Base-by-base conservation (phyloP, 2,329 filamentous ascomycete genomes). In the Sporothrix dimorphospora region DNA sequence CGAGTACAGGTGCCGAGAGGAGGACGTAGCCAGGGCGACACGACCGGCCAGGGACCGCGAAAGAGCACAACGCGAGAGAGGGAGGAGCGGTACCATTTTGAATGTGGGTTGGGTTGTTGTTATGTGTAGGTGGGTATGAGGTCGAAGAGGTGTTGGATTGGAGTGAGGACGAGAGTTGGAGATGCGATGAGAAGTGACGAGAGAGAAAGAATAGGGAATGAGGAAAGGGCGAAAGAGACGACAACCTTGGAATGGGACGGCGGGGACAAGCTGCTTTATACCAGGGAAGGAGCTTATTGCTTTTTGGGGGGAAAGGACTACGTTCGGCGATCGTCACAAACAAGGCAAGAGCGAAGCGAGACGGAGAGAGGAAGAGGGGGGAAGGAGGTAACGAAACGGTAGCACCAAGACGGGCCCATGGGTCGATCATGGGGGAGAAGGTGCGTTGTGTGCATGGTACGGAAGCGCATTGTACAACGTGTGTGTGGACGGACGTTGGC, bases 81-180 rank as follows among this genome's bases (percentile, higher is more conserved):
- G 45, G 3, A 38, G 30, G 24, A 5, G 65, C 16, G 4, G 49
- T 74, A 74, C 73, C 73, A 74, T 74, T 73, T 74, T 74, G 69
- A 63, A 40, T 70, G 55, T 45, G 67, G 24, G 12, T n/a, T 40
- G 42, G 38, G 16, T 9, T 24, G 8, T 67, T n/a, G 45, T 16
- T 11, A 59, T 40, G 30, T 40, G 24, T 34, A 24, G 34, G 38
- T 19, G 14, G 30, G 21, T 30, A 40, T 34, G 53, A 21, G 34
- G 38, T 47, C 16, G 69, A 65, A 34, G 57, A 45, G 16, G 68
- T 42, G 38, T 57, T 27, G 63, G 51, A 51, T 40, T 27, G 27
- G 9, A 65, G 27, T 53, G 69, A 30, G 27, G 59, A 45, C 12
- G n/a, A 72, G 71, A 63, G n/a, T 45, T 45, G 59, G 42, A 63